Percentiles rank a stretch among this genome's conserved stretches.
Conservation (phyloP, 106 monocot species). For the Dioscorea alata region DNA sequence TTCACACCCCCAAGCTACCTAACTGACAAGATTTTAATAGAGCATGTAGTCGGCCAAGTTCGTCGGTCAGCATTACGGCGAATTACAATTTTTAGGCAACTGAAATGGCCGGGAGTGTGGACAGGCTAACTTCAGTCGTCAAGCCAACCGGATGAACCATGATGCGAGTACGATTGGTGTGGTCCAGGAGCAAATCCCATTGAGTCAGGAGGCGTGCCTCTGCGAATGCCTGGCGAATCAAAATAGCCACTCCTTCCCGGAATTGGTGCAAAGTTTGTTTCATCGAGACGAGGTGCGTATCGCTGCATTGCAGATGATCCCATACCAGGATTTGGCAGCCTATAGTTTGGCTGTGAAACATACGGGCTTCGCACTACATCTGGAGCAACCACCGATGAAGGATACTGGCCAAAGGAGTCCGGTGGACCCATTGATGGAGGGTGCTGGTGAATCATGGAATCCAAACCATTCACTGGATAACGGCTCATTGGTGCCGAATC, state of each 20-base stretch:
- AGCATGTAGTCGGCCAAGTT: no score
- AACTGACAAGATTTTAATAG: no score
- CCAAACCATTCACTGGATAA: slow-evolving; percentile 10
- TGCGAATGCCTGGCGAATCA: slow-evolving; percentile 16
- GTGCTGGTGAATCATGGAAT: slow-evolving; percentile 2
- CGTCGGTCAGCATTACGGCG: no score
- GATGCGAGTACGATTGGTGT: slow-evolving; percentile 1
- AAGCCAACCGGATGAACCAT: slow-evolving; percentile 23
- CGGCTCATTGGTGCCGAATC: slow-evolving; percentile 6
- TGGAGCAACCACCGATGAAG: no score
- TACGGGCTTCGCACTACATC: not conserved
- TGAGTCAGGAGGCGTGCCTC: slow-evolving; percentile 10
- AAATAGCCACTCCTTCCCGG: not conserved
- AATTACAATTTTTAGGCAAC: no score
- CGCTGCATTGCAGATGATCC: slow-evolving; percentile 29
- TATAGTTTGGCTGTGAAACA: slow-evolving; percentile 16
- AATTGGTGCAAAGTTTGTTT: slow-evolving; percentile 22
- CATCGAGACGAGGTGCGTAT: slow-evolving; percentile 61
- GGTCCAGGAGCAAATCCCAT: slow-evolving; percentile 19
- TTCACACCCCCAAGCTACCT: no score
- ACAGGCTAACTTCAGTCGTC: slow-evolving; percentile 10
- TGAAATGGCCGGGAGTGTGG: no score
- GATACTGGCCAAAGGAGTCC: slow-evolving; percentile 6
- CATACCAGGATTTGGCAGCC: slow-evolving; percentile 4
- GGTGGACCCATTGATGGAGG: not conserved